Evolutionary conservation across 2,329 filamentous ascomycete genomes (phyloP).

Genomic region (Fonsecaea monophora): DNA sequence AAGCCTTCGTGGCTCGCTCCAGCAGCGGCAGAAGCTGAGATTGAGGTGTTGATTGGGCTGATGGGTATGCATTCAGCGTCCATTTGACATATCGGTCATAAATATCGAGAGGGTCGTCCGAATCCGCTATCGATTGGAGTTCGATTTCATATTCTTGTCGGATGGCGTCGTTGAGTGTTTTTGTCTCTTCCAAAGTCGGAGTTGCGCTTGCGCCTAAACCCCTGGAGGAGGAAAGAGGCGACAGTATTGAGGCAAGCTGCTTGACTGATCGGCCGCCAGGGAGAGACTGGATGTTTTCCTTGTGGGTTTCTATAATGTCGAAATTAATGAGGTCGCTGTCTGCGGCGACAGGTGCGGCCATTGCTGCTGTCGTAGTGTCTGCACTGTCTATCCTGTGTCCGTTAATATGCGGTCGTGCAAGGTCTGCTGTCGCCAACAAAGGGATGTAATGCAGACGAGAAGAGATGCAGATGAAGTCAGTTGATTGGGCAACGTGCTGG

Average conservation of each 20-base stretch:
- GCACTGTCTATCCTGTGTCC: slow-evolving; percentile 23
- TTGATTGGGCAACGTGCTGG: slow-evolving; percentile 12
- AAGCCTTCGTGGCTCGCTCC: slow-evolving; percentile 89
- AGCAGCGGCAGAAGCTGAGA: slow-evolving; percentile 89
- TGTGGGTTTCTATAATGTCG: slow-evolving; percentile 92
- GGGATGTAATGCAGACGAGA: slow-evolving; percentile 8
- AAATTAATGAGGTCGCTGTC: slow-evolving; percentile 64
- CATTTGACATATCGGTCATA: slow-evolving; percentile 97
- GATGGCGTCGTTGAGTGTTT: slow-evolving; percentile 78
- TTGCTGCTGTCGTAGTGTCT: slow-evolving; percentile 29
- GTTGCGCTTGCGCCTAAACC: slow-evolving; percentile 60
- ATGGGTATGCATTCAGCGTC: slow-evolving; percentile 94
- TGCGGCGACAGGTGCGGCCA: slow-evolving; percentile 27
- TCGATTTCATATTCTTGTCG: slow-evolving; percentile 87
- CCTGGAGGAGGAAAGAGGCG: slow-evolving; percentile 56
- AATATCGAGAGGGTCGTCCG: slow-evolving; percentile 92
- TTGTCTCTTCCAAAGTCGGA: slow-evolving; percentile 71
- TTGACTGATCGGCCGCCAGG: slow-evolving; percentile 87
- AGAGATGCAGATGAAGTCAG: slow-evolving; percentile 3
- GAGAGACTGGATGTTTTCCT: slow-evolving; percentile 96
- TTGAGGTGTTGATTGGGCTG: slow-evolving; percentile 86
- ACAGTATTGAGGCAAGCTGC: slow-evolving; percentile 81
- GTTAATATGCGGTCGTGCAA: slow-evolving; percentile 27
- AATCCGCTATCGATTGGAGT: slow-evolving; percentile 77
- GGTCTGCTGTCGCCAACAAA: slow-evolving; percentile 15